phyloP scores from a whole-genome alignment of 495 filamentous ascomycete genomes.

The Immersiella caudata region DNA sequence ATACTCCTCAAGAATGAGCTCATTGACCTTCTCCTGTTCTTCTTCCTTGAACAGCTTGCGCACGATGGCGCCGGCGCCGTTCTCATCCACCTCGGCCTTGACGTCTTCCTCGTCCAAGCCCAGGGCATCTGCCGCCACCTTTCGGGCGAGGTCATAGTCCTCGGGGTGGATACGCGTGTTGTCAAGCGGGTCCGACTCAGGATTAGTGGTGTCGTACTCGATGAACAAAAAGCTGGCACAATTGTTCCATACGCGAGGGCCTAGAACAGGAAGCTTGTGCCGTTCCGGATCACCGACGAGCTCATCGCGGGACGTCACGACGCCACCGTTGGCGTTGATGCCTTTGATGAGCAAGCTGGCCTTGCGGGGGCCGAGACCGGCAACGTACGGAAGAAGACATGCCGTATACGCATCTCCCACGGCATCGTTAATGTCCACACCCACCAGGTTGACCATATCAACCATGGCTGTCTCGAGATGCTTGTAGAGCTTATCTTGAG shows the following conservation, averaged over 20 bases:
- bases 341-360: conserved; percentile 84
- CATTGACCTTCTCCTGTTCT: conserved; percentile 91
- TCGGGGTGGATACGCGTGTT: conserved; percentile 97
- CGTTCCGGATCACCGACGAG: conserved; percentile 83
- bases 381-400: conserved; percentile 87
- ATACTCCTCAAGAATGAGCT: conserved; percentile 94
- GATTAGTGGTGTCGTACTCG: conserved; percentile 76
- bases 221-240: conserved; percentile 93
- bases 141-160: conserved; percentile 95
- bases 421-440: conserved; percentile 92
- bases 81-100: conserved; percentile 87
- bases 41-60: conserved; percentile 90
- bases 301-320: conserved; percentile 78
- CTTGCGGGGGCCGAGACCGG: conserved; percentile 91
- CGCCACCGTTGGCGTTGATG: conserved; percentile 82
- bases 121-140: conserved; percentile 96
- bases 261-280: conserved; percentile 75
- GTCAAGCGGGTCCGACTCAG: conserved; percentile 86
- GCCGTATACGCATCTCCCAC: conserved; percentile 75
- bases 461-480: conserved; percentile 92
- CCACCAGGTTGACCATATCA: conserved; percentile 96
- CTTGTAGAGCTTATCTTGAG: conserved; percentile 80
- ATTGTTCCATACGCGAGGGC: conserved; percentile 90
- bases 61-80: conserved; percentile 84
- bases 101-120: conserved; percentile 97